Base-by-base conservation (phyloP, 139 green algal genomes). In the Parachlorella kessleri region DNA sequence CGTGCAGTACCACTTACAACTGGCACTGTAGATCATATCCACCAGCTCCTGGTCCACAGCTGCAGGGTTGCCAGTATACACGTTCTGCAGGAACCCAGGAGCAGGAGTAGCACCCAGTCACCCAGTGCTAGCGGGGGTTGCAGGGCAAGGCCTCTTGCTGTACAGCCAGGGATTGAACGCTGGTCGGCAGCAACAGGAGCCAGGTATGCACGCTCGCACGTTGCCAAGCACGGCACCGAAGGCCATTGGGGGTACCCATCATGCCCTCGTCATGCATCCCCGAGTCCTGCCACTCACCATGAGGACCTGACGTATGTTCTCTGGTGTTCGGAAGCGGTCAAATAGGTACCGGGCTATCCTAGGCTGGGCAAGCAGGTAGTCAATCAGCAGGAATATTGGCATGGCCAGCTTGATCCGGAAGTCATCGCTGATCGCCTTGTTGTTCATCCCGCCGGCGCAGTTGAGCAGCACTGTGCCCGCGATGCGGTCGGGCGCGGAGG, bases 1-100 rank as follows among this genome's bases (percentile, higher is more conserved):
- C n/a, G 48, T 18, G 48, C 48, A 18, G 14, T 59, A 14, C 48
- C 14, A 18, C 48, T 59, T 59, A 59, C 77, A 75, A 7, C 89
- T 86, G 9, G 93, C 90, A 3, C 33, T 63, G 28, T 87, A 73
- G 23, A 97, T 84, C 39, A 95, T 73, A 14, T 95, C 84, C 4
- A 99, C 90, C 39, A 99, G 85, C 70, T 94, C 95, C 59, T 95
- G 90, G 79, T 99, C 95, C 33, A 98, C 96, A 0, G 86, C 78
- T 6, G 70, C 63, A 18, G 77, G 42, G 78, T 97, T 89, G 54
- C 72, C 37, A n/a, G n/a, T n/a, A 80, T 98, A 98, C 48, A 98
- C 88, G 26, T 66, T 72, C n/a, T 77, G 54, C 70, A 96, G 71
- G 21, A 59, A 14, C 14, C 48, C 48, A 59, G 48, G 48, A 59